These are phyloP conservation scores for Dujonia santamariae DNA, from an alignment of 1,139 yeast genomes.

Conservation along the genomic window DNA sequence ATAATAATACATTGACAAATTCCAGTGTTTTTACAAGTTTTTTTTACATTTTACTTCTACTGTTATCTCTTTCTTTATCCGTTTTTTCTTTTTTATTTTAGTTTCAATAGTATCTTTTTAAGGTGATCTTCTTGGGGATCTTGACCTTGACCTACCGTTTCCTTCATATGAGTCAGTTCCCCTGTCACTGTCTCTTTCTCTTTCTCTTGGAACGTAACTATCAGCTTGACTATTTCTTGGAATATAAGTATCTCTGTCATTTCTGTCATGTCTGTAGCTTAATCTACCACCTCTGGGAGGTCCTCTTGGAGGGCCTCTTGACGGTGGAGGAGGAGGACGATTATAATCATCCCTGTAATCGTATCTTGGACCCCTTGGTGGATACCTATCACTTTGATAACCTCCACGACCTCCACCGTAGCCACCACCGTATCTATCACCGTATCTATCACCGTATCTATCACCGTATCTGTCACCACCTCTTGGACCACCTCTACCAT, in stretches of 20 bases:
- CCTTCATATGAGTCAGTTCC: conserved; percentile 16
- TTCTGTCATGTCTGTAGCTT: conserved; percentile 2
- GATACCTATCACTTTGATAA: conserved; percentile 4
- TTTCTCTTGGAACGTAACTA: conserved; percentile 6
- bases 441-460: conserved; percentile 7
- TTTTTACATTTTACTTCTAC: neutral
- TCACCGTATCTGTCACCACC: conserved; percentile 7
- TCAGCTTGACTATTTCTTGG: conserved; percentile 7
- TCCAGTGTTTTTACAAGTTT: neutral
- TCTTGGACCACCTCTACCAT: conserved; percentile 11
- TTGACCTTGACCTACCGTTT: conserved; percentile 4
- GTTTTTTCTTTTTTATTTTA: neutral
- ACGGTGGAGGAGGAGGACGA: neutral
- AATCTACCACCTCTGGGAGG: neutral
- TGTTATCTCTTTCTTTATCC: neutral
- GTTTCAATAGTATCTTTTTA: neutral
- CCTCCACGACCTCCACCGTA: conserved; percentile 1
- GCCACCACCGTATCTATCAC: conserved; percentile 6
- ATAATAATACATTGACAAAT: too few relatives aligned
- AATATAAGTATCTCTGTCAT: conserved; percentile 6
- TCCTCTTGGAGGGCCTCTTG: too few relatives aligned
- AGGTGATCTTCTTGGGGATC: conserved; percentile 8
- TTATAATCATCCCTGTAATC: conserved; percentile 7
- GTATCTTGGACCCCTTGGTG: conserved; percentile 4
- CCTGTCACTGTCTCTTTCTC: conserved; percentile 1